Evolutionary conservation across 192 early-diverging fungal genomes (phyloP).

Genomic region (Coemansia sp.): DNA sequence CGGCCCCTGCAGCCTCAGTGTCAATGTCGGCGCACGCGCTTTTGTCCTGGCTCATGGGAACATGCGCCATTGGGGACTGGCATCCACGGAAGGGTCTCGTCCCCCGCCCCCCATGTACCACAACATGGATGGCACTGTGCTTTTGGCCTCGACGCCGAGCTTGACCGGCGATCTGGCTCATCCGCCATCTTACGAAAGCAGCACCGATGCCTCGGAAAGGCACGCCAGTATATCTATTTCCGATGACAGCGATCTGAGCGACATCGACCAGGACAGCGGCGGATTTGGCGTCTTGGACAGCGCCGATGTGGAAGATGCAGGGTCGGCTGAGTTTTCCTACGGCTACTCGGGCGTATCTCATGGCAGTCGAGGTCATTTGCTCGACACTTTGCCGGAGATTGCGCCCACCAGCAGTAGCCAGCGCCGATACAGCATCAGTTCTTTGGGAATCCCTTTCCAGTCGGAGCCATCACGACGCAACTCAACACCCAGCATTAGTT

Average conservation of each 20-base stretch:
- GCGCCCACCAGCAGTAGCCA: not conserved
- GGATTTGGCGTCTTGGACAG: not conserved
- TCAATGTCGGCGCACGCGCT: slow-evolving; percentile 44
- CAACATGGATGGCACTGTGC: slow-evolving; percentile 59
- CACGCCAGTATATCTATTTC: slow-evolving; percentile 9
- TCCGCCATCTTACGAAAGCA: slow-evolving; percentile 24
- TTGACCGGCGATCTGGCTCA: not conserved
- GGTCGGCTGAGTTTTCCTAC: not conserved
- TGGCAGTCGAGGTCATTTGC: not conserved
- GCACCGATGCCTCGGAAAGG: not conserved
- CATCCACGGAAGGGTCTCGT: slow-evolving; percentile 37
- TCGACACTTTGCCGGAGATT: slow-evolving; percentile 1
- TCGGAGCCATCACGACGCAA: not conserved
- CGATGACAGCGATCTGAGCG: not conserved
- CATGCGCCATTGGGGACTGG: slow-evolving; percentile 50
- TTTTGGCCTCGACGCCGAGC: slow-evolving; percentile 39
- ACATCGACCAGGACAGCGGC: too few relatives aligned
- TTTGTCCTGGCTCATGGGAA: slow-evolving; percentile 51
- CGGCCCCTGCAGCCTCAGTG: slow-evolving; percentile 40
- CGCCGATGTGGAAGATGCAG: slow-evolving; percentile 1
- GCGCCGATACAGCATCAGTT: slow-evolving; percentile 12
- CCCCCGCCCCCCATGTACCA: slow-evolving; percentile 57
- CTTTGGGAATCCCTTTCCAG: not conserved
- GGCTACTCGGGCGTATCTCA: not conserved
- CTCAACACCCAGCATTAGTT: not conserved